Conservation (phyloP, 2,329 filamentous ascomycete species). For the Didymella lethalis region DNA sequence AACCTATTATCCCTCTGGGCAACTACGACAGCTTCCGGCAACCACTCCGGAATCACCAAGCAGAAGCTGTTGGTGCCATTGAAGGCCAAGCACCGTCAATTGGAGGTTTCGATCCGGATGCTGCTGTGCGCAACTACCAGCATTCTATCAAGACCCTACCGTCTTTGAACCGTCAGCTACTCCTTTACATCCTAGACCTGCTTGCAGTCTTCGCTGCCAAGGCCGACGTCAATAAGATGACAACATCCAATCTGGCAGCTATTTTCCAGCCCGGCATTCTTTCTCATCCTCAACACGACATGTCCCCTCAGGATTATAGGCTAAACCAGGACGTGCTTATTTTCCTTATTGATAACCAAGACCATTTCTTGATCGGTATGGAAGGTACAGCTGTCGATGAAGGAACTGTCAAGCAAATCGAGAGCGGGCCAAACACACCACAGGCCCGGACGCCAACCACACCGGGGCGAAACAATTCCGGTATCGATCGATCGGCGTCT, state of each 20-base stretch:
- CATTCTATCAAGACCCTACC: conserved; percentile 90
- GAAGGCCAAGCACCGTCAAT: conserved; percentile 71
- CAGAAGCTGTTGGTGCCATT: conserved; percentile 73
- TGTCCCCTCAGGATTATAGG: conserved; percentile 92
- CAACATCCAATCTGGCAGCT: conserved; percentile 88
- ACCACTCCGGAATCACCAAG: conserved; percentile 75
- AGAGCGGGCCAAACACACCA: conserved; percentile 70
- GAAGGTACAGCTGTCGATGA: conserved; percentile 98
- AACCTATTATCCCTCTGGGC: conserved; percentile 93
- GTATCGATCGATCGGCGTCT: conserved; percentile 78
- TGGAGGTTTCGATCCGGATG: conserved; percentile 75
- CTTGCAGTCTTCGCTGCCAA: conserved; percentile 97
- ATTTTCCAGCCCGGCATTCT: conserved; percentile 98
- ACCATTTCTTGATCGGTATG: conserved; percentile 98
- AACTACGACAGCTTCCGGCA: conserved; percentile 92
- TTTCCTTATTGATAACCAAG: conserved; percentile 97
- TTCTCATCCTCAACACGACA: conserved; percentile 91
- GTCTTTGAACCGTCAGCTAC: conserved; percentile 88
- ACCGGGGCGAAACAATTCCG: conserved; percentile 60
- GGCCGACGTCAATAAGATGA: conserved; percentile 96
- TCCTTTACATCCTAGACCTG: conserved; percentile 94
- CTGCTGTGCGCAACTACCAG: conserved; percentile 85
- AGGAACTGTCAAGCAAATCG: conserved; percentile 70
- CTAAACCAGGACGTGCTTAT: conserved; percentile 97
- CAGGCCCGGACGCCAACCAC: conserved; percentile 59